Conservation (phyloP, 2,329 filamentous ascomycete genomes). For the Penicillium oxalicum region DNA sequence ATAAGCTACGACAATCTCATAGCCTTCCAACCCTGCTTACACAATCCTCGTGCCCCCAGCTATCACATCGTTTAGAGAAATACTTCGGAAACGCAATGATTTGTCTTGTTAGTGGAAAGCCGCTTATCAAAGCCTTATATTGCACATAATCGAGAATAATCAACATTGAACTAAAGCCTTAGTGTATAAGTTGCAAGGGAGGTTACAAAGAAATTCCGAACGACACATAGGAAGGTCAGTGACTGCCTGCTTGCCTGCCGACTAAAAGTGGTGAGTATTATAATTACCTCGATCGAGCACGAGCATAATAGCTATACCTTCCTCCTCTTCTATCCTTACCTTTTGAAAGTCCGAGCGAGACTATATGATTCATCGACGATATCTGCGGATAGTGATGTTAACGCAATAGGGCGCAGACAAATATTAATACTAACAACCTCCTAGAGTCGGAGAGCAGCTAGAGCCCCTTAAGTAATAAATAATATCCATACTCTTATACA, state of each 20-base stretch:
- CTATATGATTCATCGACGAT: not conserved
- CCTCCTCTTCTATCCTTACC: not conserved
- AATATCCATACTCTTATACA: not conserved
- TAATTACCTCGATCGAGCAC: not conserved
- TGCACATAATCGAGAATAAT: too few relatives aligned
- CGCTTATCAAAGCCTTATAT: not conserved
- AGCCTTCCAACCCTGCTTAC: conserved; percentile 1
- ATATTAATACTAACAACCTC: not conserved
- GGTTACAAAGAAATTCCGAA: not conserved
- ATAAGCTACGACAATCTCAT: not conserved
- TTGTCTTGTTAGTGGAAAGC: not conserved
- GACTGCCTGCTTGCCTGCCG: not conserved
- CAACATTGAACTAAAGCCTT: too few relatives aligned
- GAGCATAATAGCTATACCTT: not conserved
- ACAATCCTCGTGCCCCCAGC: conserved; percentile 1
- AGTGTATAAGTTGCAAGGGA: not conserved
- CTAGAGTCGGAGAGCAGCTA: not conserved
- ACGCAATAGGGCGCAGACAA: not conserved
- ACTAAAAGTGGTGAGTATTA: not conserved
- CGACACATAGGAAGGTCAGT: not conserved
- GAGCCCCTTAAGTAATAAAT: not conserved
- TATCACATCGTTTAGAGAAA: conserved; percentile 38
- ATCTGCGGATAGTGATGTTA: not conserved
- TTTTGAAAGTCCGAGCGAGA: not conserved
- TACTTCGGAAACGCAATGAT: conserved; percentile 32